A percentile compares a stretch with the other conserved stretches of the same genome.
Conservation (phyloP, 495 filamentous ascomycete species). For the Hyaloscypha bicolor region DNA sequence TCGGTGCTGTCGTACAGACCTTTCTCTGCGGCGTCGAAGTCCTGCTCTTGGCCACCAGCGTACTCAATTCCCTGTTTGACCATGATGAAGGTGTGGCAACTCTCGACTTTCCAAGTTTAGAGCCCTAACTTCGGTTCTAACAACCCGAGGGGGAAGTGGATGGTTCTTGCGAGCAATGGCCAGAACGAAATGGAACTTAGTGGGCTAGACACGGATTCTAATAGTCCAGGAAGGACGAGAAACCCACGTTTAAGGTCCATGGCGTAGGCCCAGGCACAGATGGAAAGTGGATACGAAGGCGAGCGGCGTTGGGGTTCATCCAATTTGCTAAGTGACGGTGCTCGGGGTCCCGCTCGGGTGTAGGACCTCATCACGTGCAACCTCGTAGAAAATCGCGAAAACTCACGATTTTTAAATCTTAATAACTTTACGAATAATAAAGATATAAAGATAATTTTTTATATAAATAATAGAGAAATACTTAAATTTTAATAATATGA, state of each 20-base stretch:
- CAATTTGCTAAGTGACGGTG: no score
- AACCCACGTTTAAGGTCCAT: constrained; percentile 23
- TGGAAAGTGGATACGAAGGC: constrained; percentile 26
- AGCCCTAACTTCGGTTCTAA: constrained; percentile 34
- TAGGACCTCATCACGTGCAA: no score
- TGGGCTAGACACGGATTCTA: constrained; percentile 20
- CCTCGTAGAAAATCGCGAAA: no score
- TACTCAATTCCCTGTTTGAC: constrained; percentile 21
- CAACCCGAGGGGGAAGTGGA: constrained; percentile 24
- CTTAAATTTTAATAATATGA: no score
- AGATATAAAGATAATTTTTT: no score
- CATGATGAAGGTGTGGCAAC: constrained; percentile 34
- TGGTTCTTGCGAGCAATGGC: constrained; percentile 23
- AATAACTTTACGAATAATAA: no score
- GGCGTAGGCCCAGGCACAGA: constrained; percentile 21
- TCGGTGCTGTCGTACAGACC: constrained; percentile 41
- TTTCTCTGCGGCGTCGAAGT: constrained; percentile 45
- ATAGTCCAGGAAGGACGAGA: constrained; percentile 22
- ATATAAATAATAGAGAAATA: no score
- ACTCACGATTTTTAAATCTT: no score
- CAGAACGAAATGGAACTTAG: constrained; percentile 23
- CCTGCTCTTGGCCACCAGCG: constrained; percentile 21
- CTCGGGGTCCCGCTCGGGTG: no score
- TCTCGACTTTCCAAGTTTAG: constrained; percentile 13
- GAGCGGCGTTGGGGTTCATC: no score